A percentile compares a stretch with the other conserved stretches of the same genome.
phyloP scores from a whole-genome alignment of 208 protist genomes.

The Porcisia deanei region DNA sequence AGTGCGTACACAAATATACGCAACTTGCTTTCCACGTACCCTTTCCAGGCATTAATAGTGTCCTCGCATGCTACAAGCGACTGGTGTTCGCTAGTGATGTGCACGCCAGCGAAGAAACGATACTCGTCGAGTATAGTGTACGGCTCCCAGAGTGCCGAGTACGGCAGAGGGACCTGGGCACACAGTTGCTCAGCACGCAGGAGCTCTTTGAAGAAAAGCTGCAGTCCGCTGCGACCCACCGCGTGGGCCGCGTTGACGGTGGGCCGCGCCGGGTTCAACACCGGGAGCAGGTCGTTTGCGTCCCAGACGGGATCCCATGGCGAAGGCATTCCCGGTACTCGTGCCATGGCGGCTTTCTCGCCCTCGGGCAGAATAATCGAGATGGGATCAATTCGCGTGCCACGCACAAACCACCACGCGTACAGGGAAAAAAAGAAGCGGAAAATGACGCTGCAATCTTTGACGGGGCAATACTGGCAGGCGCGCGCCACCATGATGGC shows the following conservation, averaged over 20 bases:
- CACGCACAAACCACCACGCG: slow-evolving; percentile 59
- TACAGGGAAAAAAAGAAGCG: slow-evolving; percentile 90
- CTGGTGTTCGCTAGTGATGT: slow-evolving; percentile 41
- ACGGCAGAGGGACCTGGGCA: slow-evolving; percentile 6
- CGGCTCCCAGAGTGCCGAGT: slow-evolving; percentile 43
- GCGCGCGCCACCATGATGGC: slow-evolving; percentile 95
- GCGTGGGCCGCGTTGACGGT: slow-evolving; percentile 96
- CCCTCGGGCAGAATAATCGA: slow-evolving; percentile 66
- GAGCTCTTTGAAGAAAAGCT: slow-evolving; percentile 67
- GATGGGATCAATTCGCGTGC: slow-evolving; percentile 48
- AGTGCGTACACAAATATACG: slow-evolving; percentile 78
- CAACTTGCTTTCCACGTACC: slow-evolving; percentile 75
- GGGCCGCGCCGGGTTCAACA: slow-evolving; percentile 97
- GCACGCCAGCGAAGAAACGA: slow-evolving; percentile 51
- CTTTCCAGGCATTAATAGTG: slow-evolving; percentile 58
- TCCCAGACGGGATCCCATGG: slow-evolving; percentile 49
- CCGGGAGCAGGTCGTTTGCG: slow-evolving; percentile 88
- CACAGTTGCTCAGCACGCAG: slow-evolving; percentile 48
- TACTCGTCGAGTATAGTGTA: slow-evolving; percentile 49
- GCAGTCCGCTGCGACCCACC: slow-evolving; percentile 69
- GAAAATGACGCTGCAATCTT: slow-evolving; percentile 76
- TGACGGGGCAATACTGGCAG: slow-evolving; percentile 92
- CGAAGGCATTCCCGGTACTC: slow-evolving; percentile 65
- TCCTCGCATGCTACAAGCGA: slow-evolving; percentile 22
- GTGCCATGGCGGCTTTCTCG: slow-evolving; percentile 4